Evolutionary conservation across 768 basidiomycete species (phyloP).

Genomic region (Daedaleopsis sinensis): DNA sequence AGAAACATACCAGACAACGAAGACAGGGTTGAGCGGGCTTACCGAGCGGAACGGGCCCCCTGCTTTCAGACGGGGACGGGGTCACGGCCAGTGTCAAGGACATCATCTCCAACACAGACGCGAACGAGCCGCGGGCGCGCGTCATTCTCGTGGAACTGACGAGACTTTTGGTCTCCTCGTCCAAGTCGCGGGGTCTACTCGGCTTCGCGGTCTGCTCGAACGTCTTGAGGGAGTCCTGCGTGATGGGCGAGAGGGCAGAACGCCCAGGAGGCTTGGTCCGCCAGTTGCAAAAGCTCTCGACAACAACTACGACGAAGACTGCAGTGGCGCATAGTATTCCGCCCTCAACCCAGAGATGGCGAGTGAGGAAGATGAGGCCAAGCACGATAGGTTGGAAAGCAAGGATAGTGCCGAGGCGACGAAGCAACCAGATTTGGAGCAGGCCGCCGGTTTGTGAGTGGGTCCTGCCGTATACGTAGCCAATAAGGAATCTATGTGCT

Average conservation of each 20-base stretch:
- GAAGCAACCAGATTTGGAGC: constrained; percentile 74
- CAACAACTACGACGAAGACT: constrained; percentile 53
- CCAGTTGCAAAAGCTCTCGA: constrained; percentile 59
- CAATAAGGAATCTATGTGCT: constrained; percentile 83
- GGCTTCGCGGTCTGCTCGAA: constrained; percentile 51
- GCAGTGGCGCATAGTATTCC: constrained; percentile 62
- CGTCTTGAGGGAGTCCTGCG: constrained; percentile 57
- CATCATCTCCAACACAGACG: constrained; percentile 86
- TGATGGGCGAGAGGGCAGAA: constrained; percentile 55
- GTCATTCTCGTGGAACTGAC: constrained; percentile 39
- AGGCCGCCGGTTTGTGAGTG: constrained; percentile 77
- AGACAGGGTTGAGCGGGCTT: constrained; percentile 33
- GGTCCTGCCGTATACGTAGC: constrained; percentile 76
- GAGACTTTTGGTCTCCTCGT: constrained; percentile 55
- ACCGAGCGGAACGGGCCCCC: constrained; percentile 72
- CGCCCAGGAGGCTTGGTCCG: constrained; percentile 53
- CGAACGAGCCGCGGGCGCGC: constrained; percentile 71
- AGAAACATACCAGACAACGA: neutral
- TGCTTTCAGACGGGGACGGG: constrained; percentile 57
- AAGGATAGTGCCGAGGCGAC: constrained; percentile 70
- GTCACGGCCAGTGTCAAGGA: constrained; percentile 73
- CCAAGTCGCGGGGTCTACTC: constrained; percentile 37
- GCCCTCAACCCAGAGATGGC: constrained; percentile 73
- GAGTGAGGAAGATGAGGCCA: constrained; percentile 70
- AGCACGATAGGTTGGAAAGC: constrained; percentile 75